Percentiles rank a stretch among this genome's conserved stretches.
phyloP scores from a whole-genome alignment of 2,329 filamentous ascomycete species.

The Chaetomiaceae sp. region DNA sequence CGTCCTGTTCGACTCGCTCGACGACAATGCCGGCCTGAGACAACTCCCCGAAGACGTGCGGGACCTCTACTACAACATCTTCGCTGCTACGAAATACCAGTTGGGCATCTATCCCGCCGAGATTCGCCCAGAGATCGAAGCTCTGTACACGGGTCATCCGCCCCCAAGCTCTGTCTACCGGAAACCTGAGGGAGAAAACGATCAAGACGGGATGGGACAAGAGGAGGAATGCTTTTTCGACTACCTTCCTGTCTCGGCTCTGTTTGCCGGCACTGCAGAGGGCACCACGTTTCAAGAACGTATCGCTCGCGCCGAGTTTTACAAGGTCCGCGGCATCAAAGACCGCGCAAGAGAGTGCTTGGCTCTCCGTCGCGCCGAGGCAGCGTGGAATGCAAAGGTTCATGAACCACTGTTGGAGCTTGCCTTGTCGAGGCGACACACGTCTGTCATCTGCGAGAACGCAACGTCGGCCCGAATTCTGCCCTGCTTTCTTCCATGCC shows the following conservation, averaged over 20 bases:
- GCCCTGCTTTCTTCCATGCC: conserved; percentile 12
- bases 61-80: conserved; percentile 7
- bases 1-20: conserved; percentile 8
- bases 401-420: conserved; percentile 9
- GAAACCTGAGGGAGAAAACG: conserved; percentile 8
- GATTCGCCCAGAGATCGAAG: conserved; percentile 10
- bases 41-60: conserved; percentile 7
- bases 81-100: not conserved
- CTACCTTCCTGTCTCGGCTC: conserved; percentile 11
- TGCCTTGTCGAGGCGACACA: conserved; percentile 1
- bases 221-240: conserved; percentile 9
- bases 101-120: conserved; percentile 11
- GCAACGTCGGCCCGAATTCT: conserved; percentile 12
- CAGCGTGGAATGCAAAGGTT: conserved; percentile 14
- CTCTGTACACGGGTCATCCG: not conserved
- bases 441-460: conserved; percentile 9
- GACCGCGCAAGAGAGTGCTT: conserved; percentile 5
- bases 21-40: not conserved
- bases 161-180: conserved; percentile 3
- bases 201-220: not conserved
- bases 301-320: conserved; percentile 13
- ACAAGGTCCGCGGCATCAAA: conserved; percentile 5
- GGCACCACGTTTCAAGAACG: not conserved
- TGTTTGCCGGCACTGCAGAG: conserved; percentile 3
- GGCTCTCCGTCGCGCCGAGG: conserved; percentile 9